phyloP scores from a whole-genome alignment of 1,284 basidiomycete genomes.

The Acaromyces ingoldii region DNA sequence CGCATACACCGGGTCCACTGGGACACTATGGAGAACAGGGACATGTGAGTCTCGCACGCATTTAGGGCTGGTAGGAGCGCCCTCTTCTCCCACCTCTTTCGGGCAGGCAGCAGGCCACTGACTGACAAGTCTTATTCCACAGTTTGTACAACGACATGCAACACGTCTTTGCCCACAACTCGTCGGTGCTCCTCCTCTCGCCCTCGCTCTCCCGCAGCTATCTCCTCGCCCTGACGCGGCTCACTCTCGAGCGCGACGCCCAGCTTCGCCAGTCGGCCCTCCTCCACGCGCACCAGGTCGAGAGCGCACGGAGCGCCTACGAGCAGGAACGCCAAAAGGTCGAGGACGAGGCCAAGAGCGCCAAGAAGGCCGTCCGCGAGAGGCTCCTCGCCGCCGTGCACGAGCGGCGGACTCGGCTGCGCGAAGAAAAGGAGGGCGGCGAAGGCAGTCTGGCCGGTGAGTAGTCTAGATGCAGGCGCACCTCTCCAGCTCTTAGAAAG shows the following conservation, averaged over 20 bases:
- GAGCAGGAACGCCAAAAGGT: conserved; percentile 10
- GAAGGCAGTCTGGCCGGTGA: conserved; percentile 33
- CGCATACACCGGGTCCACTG: conserved; percentile 46
- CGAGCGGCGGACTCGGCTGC: conserved; percentile 40
- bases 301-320: conserved; percentile 25
- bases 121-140: neutral
- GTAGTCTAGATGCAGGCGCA: neutral
- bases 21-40: conserved; percentile 46
- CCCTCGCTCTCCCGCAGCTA: conserved; percentile 40
- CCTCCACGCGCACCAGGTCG: conserved; percentile 42
- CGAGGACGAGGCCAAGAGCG: conserved; percentile 13
- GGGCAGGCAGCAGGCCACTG: neutral
- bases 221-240: conserved; percentile 33
- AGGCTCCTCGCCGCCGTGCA: conserved; percentile 45
- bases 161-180: conserved; percentile 32
- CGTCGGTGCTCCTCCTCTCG: conserved; percentile 38
- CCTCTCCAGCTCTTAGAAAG: neutral
- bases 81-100: no score
- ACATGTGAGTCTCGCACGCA: conserved; percentile 15
- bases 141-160: conserved; percentile 43
- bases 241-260: conserved; percentile 38
- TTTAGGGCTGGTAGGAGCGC: neutral
- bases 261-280: conserved; percentile 35
- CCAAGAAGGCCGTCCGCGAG: conserved; percentile 30
- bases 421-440: conserved; percentile 47